Evolutionary conservation across 768 basidiomycete genomes (phyloP), one percentile per base, ranked within the genome.

Genomic region (Amanita pseudoporphyria): DNA sequence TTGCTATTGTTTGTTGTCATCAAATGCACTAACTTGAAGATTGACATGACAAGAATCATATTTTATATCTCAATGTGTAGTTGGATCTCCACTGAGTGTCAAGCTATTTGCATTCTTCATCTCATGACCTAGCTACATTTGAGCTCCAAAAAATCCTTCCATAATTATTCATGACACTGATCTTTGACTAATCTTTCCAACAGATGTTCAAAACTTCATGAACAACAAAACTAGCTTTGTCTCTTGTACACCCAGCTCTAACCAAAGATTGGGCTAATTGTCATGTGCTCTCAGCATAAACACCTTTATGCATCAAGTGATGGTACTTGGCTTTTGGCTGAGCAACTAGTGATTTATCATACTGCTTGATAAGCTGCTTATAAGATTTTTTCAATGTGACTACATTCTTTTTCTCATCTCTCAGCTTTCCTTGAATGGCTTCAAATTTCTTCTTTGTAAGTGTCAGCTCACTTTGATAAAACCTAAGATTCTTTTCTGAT

Each of bases 131-230:
- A 57, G 50, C 37, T 58, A 53, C 19, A 57, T 46, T 39, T 53
- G 54, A 36, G 54, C 52, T 32, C 52, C 56, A 55, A 53, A 28
- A 52, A 51, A 57, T 35, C 49, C 56, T 36, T 57, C 56, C 18
- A 37, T 30, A 48, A 57, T 36, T 14, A 57, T 53, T 13, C 36
- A 26, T 19, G 52, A 42, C 32, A 57, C 43, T 19, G 49, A 53
- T 50, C 46, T 26, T 10, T 26, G 31, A 32, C 52, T 50, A 10
- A 57, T 52, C 18, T 31, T 49, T 10, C 51, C 53, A 49, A 52
- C 44, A 31, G 51, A 47, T 52, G 16, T 39, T 46, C 19, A 43
- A 41, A 53, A 33, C 26, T 44, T 53, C 39, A 26, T 49, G 32
- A 38, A 53, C 48, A 28, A 44, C 39, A 51, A 28, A 24, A 19